Percentiles rank a stretch among this genome's conserved stretches.
Evolutionary conservation across 441 rosid species (phyloP).

Genomic region (Croton laevigatus): DNA sequence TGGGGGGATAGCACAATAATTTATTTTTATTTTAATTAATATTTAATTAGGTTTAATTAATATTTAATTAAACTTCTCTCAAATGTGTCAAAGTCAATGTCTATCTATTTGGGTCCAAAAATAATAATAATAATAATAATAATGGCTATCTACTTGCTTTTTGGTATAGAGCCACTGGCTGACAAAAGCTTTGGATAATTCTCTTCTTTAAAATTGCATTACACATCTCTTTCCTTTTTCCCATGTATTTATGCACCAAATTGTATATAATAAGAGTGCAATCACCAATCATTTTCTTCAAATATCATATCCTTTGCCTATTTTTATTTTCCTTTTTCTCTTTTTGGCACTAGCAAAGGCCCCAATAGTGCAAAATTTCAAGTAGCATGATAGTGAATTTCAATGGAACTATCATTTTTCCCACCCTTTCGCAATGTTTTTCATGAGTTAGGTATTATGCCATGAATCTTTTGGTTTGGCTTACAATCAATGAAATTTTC

Average conservation of each 20-base stretch:
- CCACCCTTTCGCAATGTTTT: not conserved
- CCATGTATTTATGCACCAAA: not conserved
- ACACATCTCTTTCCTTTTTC: not conserved
- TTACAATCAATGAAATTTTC: not conserved
- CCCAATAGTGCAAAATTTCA: not conserved
- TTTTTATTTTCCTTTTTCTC: not conserved
- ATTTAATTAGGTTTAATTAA: not conserved
- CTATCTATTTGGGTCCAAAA: constrained; percentile 33
- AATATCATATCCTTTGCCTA: not conserved
- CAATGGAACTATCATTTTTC: not conserved
- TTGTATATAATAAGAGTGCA: not conserved
- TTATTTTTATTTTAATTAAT: not conserved
- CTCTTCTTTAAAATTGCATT: constrained; percentile 7
- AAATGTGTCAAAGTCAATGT: constrained; percentile 50
- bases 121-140: too few relatives aligned
- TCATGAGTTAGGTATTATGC: not conserved
- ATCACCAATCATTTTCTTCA: constrained; percentile 12
- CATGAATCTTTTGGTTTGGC: not conserved
- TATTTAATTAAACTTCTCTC: constrained; percentile 8
- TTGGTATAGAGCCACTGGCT: constrained; percentile 28
- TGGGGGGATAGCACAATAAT: constrained; percentile 18
- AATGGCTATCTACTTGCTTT: constrained; percentile 26
- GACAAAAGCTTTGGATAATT: constrained; percentile 31
- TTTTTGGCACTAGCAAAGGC: not conserved
- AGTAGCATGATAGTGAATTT: not conserved